These are phyloP conservation scores for Raphanus raphanistrum DNA, from an alignment of 345 rosid species.

Conservation along the genomic window DNA sequence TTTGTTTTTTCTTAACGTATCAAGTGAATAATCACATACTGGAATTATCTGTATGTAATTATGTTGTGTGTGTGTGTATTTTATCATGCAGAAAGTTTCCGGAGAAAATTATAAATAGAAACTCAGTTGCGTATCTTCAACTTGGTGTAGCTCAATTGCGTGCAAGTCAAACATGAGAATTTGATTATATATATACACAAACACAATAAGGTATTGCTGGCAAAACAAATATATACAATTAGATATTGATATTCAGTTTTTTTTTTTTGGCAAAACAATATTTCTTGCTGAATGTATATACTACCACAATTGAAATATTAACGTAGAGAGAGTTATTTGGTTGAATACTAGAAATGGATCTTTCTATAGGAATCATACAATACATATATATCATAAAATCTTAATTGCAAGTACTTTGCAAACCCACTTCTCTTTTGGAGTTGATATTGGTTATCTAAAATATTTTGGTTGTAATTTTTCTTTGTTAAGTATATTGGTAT, in stretches of 20 bases:
- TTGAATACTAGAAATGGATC: background rate
- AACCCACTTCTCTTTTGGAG: background rate
- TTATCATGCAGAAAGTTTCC: background rate
- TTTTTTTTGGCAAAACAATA: background rate
- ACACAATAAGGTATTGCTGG: background rate
- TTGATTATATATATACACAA: slow-evolving; percentile 16
- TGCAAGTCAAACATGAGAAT: slow-evolving; percentile 17
- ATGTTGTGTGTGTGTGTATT: background rate
- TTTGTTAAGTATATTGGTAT: background rate
- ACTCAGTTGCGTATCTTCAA: background rate
- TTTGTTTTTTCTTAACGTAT: background rate
- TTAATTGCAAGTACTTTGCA: background rate
- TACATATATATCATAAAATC: background rate
- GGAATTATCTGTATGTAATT: background rate
- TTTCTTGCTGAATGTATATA: background rate
- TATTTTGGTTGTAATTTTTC: background rate
- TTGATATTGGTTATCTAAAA: background rate
- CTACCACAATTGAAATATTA: background rate
- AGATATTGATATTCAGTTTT: background rate
- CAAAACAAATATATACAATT: too few species aligned
- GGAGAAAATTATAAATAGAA: background rate
- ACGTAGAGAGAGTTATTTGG: background rate
- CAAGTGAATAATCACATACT: background rate
- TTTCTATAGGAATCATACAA: background rate
- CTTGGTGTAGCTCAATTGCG: slow-evolving; percentile 32